These are phyloP conservation scores for Pseudogymnoascus sp. DNA, from an alignment of 2,329 filamentous ascomycete species.

Conservation along the genomic window DNA sequence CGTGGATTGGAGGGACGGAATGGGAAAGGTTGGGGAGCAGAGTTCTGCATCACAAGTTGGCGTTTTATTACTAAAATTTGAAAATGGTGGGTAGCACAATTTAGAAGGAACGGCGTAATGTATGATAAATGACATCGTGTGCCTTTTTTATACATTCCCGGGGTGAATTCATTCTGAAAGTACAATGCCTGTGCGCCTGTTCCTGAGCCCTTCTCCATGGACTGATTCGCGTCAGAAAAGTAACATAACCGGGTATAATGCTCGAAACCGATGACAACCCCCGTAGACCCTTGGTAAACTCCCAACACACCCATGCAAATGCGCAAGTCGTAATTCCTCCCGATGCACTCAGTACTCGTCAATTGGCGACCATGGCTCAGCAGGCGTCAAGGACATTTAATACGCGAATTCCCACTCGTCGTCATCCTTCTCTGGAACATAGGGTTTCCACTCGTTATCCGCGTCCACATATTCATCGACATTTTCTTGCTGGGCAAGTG, in stretches of 20 bases:
- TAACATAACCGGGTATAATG: background rate
- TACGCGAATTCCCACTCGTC: conserved; percentile 1
- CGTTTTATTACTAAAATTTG: conserved; percentile 25
- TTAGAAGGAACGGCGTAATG: background rate
- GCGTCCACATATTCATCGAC: background rate
- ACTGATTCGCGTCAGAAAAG: background rate
- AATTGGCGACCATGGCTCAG: background rate
- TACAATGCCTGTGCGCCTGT: background rate
- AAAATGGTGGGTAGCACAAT: background rate
- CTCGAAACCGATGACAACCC: background rate
- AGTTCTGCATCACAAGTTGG: conserved; percentile 73
- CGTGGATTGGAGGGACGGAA: conserved; percentile 82
- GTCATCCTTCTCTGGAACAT: background rate
- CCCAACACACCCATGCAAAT: background rate
- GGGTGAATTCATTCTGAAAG: background rate
- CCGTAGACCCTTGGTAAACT: background rate
- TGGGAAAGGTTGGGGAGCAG: conserved; percentile 79
- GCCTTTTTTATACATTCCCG: background rate
- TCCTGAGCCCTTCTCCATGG: background rate
- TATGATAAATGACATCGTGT: conserved; percentile 8
- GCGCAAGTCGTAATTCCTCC: background rate
- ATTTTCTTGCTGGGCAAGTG: conserved; percentile 1
- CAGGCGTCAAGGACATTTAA: background rate
- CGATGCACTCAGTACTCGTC: background rate
- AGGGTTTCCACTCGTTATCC: background rate